Conservation (phyloP, 495 filamentous ascomycete genomes). For the Aspergillus saccharolyticus region DNA sequence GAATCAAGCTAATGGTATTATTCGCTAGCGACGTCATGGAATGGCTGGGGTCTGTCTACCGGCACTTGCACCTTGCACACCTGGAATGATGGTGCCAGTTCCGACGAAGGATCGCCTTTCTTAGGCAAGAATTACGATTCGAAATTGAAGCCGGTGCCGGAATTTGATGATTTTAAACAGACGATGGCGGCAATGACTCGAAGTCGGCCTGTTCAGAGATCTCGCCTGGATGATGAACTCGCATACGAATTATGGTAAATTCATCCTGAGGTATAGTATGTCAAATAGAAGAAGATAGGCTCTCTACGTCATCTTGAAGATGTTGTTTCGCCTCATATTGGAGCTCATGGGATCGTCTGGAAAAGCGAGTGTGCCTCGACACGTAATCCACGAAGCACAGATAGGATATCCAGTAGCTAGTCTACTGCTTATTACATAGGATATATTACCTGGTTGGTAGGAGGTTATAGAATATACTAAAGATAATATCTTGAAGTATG, state of each 20-base stretch:
- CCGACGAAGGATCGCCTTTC: slow-evolving; percentile 61
- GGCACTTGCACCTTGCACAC: slow-evolving; percentile 74
- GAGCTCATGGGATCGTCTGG: background rate
- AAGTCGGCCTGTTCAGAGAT: slow-evolving; percentile 8
- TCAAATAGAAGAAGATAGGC: background rate
- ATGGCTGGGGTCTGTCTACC: slow-evolving; percentile 60
- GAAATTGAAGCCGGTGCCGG: slow-evolving; percentile 28
- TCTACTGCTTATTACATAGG: background rate
- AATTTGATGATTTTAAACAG: slow-evolving; percentile 28
- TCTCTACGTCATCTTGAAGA: background rate
- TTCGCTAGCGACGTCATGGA: slow-evolving; percentile 72
- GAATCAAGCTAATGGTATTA: slow-evolving; percentile 12
- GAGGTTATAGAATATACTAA: too few relatives aligned
- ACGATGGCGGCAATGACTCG: slow-evolving; percentile 6
- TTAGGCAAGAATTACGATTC: slow-evolving; percentile 60
- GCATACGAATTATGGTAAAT: slow-evolving; percentile 17
- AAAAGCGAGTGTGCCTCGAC: background rate
- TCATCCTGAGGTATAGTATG: background rate
- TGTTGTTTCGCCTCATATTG: background rate
- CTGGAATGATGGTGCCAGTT: slow-evolving; percentile 60
- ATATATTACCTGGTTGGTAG: background rate
- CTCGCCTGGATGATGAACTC: slow-evolving; percentile 18
- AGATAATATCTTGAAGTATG: too few relatives aligned
- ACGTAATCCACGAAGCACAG: background rate
- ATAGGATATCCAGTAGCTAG: background rate